phyloP scores from a whole-genome alignment of 164 flowering plant genomes.

The Dillenia turbinata region DNA sequence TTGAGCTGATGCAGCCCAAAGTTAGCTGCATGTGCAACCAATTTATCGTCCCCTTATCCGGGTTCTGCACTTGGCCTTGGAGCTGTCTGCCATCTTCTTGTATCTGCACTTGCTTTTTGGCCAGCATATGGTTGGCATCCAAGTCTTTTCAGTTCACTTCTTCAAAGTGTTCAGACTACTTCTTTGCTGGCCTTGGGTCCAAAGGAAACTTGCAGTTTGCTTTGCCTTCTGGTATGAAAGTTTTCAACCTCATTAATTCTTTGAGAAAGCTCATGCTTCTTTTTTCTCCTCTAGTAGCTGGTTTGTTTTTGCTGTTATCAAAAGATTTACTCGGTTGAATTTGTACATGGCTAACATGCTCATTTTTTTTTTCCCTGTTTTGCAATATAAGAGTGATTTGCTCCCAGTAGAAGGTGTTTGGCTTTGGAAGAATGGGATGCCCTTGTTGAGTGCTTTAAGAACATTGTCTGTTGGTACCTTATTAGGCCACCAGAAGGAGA shows the following conservation, averaged over 20 bases:
- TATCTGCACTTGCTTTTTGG: conserved; percentile 92
- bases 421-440: conserved; percentile 90
- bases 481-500: conserved; percentile 75
- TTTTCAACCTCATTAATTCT: not conserved
- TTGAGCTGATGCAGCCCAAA: conserved; percentile 64
- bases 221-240: conserved; percentile 71
- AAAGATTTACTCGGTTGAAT: no score
- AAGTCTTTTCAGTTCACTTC: conserved; percentile 68
- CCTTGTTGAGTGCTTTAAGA: conserved; percentile 66
- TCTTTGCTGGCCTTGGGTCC: conserved; percentile 82
- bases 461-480: conserved; percentile 66
- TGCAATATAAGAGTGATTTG: conserved; percentile 62
- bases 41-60: conserved; percentile 65
- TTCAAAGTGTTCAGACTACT: conserved; percentile 68
- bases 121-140: conserved; percentile 92
- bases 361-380: conserved; percentile 7
- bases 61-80: conserved; percentile 74
- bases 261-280: not conserved
- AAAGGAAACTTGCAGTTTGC: conserved; percentile 89
- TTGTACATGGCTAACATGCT: not conserved
- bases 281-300: conserved; percentile 1
- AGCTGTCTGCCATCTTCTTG: conserved; percentile 86
- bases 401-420: conserved; percentile 86
- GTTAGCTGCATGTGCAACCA: conserved; percentile 86
- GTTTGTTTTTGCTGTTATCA: not conserved